These are phyloP conservation scores for Candida germanica DNA, from an alignment of 805 yeast species.

Conservation along the genomic window DNA sequence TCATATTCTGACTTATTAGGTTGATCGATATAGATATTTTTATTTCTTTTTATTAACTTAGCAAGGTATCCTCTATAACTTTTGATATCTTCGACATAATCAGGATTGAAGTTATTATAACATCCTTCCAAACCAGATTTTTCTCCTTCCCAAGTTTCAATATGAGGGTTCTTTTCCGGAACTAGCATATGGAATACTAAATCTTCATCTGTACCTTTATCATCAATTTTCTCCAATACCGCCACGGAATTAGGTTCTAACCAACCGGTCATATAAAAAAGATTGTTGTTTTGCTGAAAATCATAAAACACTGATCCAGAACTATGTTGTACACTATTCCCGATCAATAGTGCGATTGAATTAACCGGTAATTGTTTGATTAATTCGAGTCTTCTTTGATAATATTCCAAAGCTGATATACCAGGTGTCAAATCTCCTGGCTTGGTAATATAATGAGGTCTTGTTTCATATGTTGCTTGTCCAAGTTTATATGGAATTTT, in stretches of 20 bases:
- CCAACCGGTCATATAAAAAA: constrained; percentile 89
- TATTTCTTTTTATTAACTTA: constrained; percentile 46
- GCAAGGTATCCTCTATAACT: constrained; percentile 42
- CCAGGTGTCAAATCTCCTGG: constrained; percentile 88
- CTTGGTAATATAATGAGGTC: constrained; percentile 66
- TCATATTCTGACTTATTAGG: constrained; percentile 3
- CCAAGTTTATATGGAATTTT: constrained; percentile 50
- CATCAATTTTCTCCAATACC: constrained; percentile 59
- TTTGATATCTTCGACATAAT: constrained; percentile 56
- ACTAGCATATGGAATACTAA: constrained; percentile 74
- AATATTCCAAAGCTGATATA: constrained; percentile 80
- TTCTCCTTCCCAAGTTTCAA: constrained; percentile 94
- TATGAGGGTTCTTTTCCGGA: constrained; percentile 71
- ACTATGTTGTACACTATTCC: constrained; percentile 70
- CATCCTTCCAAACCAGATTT: constrained; percentile 87
- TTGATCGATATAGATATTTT: constrained; percentile 53
- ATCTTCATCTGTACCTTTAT: constrained; percentile 44
- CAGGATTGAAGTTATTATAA: constrained; percentile 82
- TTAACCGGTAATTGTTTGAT: constrained; percentile 55
- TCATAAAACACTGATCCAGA: constrained; percentile 90
- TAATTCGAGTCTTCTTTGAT: constrained; percentile 60
- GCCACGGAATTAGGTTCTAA: constrained; percentile 80
- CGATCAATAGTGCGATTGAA: constrained; percentile 72
- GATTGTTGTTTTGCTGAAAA: constrained; percentile 88
- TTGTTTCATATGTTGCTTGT: constrained; percentile 82